phyloP scores from a whole-genome alignment of 352 stramenopile species.

The Phytopythium delawarense region DNA sequence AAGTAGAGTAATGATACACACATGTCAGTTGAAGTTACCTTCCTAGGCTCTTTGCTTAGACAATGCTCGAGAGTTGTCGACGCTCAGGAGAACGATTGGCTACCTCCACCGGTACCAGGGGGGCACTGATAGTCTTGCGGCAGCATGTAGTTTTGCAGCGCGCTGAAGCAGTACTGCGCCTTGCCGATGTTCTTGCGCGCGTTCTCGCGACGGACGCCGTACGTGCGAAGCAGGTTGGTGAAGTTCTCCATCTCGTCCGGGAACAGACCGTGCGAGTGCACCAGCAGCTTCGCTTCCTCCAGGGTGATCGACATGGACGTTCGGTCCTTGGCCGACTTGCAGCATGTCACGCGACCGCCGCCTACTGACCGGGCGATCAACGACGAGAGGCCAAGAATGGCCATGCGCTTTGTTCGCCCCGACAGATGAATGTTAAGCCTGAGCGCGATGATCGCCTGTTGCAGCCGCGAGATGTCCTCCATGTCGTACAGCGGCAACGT shows the following conservation, averaged over 20 bases:
- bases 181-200: slow-evolving; percentile 86
- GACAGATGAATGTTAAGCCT: slow-evolving; percentile 42
- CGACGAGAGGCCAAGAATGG: slow-evolving; percentile 74
- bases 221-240: slow-evolving; percentile 62
- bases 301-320: slow-evolving; percentile 97
- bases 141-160: slow-evolving; percentile 81
- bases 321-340: slow-evolving; percentile 97
- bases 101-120: slow-evolving; percentile 72
- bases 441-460: slow-evolving; percentile 29
- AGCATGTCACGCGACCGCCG: slow-evolving; percentile 93
- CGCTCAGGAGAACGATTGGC: slow-evolving; percentile 48
- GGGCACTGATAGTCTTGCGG: slow-evolving; percentile 75
- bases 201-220: slow-evolving; percentile 80
- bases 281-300: slow-evolving; percentile 81
- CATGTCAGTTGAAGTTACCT: slow-evolving; percentile 2
- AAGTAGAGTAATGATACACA: slow-evolving; percentile 21
- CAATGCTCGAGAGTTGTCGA: background rate
- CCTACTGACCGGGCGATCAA: slow-evolving; percentile 72
- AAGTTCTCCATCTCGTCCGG: slow-evolving; percentile 48
- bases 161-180: slow-evolving; percentile 81
- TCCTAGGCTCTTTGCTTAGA: background rate
- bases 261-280: slow-evolving; percentile 45
- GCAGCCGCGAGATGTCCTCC: slow-evolving; percentile 26
- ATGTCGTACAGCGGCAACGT: slow-evolving; percentile 18
- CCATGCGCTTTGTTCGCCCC: slow-evolving; percentile 71